Base-by-base conservation (phyloP, 2,329 filamentous ascomycete species). In the Myriosclerotinia curreyana region DNA sequence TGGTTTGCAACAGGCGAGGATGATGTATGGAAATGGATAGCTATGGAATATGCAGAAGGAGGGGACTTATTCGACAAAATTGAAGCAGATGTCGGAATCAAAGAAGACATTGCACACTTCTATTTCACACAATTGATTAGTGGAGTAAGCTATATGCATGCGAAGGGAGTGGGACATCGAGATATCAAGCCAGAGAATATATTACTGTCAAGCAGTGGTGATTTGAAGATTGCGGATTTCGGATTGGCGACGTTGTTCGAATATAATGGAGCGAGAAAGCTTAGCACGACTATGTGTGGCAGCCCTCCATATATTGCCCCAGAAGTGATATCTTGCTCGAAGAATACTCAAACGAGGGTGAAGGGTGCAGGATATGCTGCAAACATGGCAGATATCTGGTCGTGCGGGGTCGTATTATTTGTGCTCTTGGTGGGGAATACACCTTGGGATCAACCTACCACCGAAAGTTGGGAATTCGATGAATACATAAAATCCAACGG, bases 31-130 rank as follows among this genome's bases (percentile, higher is more conserved):
- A 86, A 90, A 71, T 99, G 95, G 95, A 96, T 99, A 71, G 94
- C 93, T 48, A 97, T 99, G 92, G 95, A 99, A 77, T 89, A 91
- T 70, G 95, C 95, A 53, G 91, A 96, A 71, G 95, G 95, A 50
- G 95, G 95, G 14, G 95, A 99, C 75, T 82, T 99, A 9, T 99
- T 99, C 76, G 95, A 99, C 85, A 99, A 99, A 81, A 98, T 99
- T 71, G 96, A 99, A 78, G 93, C 95, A 22, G 95, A 99, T 76
- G 91, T 94, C 52, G 95, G 95, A 55, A 92, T 98, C n/a, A 86
- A 89, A 8, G 87, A 96, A 76, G 91, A 98, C 75, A 92, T 99
- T 74, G 94, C 95, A 42, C 96, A 99, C 75, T 86, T 97, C 67
- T 99, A 98, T 79, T 99, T 99, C 76, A 84, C 88, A 3, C 95